A percentile compares a stretch with the other conserved stretches of the same genome.
phyloP scores from a whole-genome alignment of 768 basidiomycete genomes.

The Gymnopilus dilepis region DNA sequence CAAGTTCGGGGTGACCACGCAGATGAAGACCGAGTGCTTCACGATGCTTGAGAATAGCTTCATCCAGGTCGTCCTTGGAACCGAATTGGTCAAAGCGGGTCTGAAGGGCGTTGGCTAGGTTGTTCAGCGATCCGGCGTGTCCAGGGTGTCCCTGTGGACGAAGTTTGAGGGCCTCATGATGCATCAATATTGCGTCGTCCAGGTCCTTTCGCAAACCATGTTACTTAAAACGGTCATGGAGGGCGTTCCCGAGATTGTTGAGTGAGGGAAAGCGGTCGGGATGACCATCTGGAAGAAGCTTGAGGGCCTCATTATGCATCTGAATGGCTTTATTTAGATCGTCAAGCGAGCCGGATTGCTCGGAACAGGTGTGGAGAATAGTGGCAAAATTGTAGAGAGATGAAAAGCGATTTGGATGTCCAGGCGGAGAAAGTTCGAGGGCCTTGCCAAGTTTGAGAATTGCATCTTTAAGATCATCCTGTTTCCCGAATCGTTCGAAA shows the following conservation, averaged over 20 bases:
- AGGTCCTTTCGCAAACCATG: not conserved
- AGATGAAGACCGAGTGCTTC: not conserved
- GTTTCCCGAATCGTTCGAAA: slow-evolving; percentile 2
- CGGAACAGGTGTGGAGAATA: not conserved
- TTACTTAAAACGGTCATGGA: not conserved
- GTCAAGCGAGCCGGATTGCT: not conserved
- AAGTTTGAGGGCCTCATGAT: not conserved
- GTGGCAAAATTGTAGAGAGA: not conserved
- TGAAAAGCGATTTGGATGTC: not conserved
- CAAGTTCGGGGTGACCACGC: no score
- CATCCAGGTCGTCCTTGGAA: not conserved
- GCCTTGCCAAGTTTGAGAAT: slow-evolving; percentile 1
- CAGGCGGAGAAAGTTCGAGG: not conserved
- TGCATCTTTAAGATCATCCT: slow-evolving; percentile 9
- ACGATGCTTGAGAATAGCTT: not conserved
- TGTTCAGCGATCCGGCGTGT: not conserved
- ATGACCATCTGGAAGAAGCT: not conserved
- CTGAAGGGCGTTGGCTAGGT: slow-evolving; percentile 7
- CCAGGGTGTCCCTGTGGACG: not conserved
- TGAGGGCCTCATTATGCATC: not conserved
- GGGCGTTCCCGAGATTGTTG: not conserved
- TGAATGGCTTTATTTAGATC: not conserved
- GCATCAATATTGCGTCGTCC: slow-evolving; percentile 6
- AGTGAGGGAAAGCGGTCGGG: not conserved
- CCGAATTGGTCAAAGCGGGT: slow-evolving; percentile 8